A percentile compares a stretch with the other conserved stretches of the same genome.
These are phyloP conservation scores for Colletotrichum orchidophilum DNA, from an alignment of 2,329 filamentous ascomycete genomes.

Conservation along the genomic window DNA sequence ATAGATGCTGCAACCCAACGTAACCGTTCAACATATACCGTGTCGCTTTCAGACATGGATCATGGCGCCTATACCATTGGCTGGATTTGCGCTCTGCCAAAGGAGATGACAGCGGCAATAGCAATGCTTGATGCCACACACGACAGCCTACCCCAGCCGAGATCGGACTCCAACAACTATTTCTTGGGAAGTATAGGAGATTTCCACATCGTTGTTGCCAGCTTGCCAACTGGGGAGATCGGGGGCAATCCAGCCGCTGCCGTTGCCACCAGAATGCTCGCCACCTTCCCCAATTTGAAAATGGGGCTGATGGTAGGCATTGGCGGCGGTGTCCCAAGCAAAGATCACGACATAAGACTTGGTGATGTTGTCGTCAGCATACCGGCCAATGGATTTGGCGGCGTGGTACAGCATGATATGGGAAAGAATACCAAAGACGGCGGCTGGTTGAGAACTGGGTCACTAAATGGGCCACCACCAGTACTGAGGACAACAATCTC, in stretches of 20 bases:
- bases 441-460: background rate
- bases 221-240: constrained; percentile 34
- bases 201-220: constrained; percentile 41
- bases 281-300: background rate
- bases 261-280: background rate
- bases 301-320: constrained; percentile 38
- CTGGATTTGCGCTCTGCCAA: constrained; percentile 39
- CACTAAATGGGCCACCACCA: background rate
- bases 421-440: background rate
- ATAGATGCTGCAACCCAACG: too few relatives aligned
- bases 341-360: constrained; percentile 32
- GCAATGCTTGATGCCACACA: constrained; percentile 40
- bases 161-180: constrained; percentile 39
- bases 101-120: constrained; percentile 38
- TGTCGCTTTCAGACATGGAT: too few relatives aligned
- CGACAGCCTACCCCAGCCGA: background rate
- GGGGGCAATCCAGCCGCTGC: constrained; percentile 31
- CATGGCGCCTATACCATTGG: constrained; percentile 40
- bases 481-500: constrained; percentile 16
- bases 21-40: too few relatives aligned
- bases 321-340: constrained; percentile 36
- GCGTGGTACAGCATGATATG: constrained; percentile 33
- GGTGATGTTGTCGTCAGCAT: constrained; percentile 35
- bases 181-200: constrained; percentile 36
- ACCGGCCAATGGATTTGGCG: background rate